Conservation (phyloP, 345 rosid species). For the Aquilaria sinensis region DNA sequence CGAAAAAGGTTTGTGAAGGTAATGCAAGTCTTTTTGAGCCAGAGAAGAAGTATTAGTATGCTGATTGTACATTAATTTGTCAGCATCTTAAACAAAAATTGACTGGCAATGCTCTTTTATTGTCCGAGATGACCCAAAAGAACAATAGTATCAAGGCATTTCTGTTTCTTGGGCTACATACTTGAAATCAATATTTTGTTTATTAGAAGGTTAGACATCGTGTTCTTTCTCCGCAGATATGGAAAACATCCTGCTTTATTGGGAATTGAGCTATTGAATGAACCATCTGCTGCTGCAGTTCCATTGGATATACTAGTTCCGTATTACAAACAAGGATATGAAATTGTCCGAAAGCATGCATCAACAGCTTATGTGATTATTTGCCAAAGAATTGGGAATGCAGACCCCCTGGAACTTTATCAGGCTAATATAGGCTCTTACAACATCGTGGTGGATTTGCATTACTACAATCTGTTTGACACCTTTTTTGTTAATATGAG, state of each 20-base stretch:
- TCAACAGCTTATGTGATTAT: constrained; percentile 49
- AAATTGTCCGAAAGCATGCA: constrained; percentile 49
- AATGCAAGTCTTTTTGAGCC: background rate
- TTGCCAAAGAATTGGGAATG: constrained; percentile 79
- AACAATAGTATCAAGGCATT: too few species aligned
- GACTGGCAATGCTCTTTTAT: too few species aligned
- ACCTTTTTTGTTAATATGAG: constrained; percentile 46
- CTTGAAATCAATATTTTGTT: too few species aligned
- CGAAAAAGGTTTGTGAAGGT: background rate
- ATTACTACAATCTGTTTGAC: constrained; percentile 73
- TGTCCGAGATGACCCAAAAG: too few species aligned
- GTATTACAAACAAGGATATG: constrained; percentile 57
- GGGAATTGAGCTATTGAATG: constrained; percentile 69
- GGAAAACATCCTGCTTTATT: constrained; percentile 53
- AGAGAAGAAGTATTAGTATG: too few species aligned
- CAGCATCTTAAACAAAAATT: too few species aligned
- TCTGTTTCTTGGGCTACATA: too few species aligned
- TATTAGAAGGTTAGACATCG: too few species aligned
- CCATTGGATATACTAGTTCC: constrained; percentile 51
- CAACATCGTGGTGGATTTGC: constrained; percentile 63
- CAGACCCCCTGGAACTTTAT: constrained; percentile 60
- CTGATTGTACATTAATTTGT: too few species aligned
- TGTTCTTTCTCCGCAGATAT: constrained; percentile 32
- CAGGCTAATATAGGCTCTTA: constrained; percentile 52
- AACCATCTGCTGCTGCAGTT: constrained; percentile 56